These are phyloP conservation scores for Yamadazyma diddensiae DNA, from an alignment of 1,139 yeast genomes.

Conservation along the genomic window DNA sequence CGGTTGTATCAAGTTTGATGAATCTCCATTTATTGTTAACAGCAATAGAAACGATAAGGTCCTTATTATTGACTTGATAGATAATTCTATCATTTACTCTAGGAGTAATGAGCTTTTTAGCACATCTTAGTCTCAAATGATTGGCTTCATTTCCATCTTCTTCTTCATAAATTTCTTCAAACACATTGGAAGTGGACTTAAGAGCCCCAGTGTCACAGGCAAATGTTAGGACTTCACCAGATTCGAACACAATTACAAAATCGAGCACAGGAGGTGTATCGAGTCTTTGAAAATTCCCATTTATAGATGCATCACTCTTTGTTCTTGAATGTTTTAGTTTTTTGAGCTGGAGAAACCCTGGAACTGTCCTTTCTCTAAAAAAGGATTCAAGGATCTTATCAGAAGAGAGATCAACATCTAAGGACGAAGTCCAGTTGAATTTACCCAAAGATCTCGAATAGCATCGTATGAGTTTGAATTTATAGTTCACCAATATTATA, in stretches of 20 bases:
- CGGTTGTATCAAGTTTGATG: slow-evolving; percentile 46
- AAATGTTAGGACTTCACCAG: slow-evolving; percentile 47
- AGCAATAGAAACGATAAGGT: slow-evolving; percentile 59
- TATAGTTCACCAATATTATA: slow-evolving; percentile 55
- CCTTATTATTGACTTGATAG: slow-evolving; percentile 49
- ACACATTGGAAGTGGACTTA: slow-evolving; percentile 21
- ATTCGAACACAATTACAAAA: slow-evolving; percentile 31
- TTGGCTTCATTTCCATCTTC: slow-evolving; percentile 11
- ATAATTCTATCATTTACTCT: slow-evolving; percentile 72
- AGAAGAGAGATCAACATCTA: slow-evolving; percentile 19
- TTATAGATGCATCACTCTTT: slow-evolving; percentile 29
- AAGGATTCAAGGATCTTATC: slow-evolving; percentile 52
- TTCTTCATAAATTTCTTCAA: slow-evolving; percentile 22
- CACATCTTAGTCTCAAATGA: slow-evolving; percentile 38
- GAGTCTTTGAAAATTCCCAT: slow-evolving; percentile 34
- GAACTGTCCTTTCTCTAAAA: slow-evolving; percentile 54
- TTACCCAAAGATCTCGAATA: slow-evolving; percentile 53
- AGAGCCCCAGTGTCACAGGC: slow-evolving; percentile 48
- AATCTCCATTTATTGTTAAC: slow-evolving; percentile 68
- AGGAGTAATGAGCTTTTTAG: slow-evolving; percentile 62
- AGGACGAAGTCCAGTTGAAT: slow-evolving; percentile 49
- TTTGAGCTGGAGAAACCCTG: slow-evolving; percentile 48
- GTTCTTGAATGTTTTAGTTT: slow-evolving; percentile 29
- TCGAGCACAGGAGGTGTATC: slow-evolving; percentile 25
- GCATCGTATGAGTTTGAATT: slow-evolving; percentile 50